These are phyloP conservation scores for Cladosporium oxysporum DNA, from an alignment of 2,329 filamentous ascomycete genomes.

Conservation along the genomic window DNA sequence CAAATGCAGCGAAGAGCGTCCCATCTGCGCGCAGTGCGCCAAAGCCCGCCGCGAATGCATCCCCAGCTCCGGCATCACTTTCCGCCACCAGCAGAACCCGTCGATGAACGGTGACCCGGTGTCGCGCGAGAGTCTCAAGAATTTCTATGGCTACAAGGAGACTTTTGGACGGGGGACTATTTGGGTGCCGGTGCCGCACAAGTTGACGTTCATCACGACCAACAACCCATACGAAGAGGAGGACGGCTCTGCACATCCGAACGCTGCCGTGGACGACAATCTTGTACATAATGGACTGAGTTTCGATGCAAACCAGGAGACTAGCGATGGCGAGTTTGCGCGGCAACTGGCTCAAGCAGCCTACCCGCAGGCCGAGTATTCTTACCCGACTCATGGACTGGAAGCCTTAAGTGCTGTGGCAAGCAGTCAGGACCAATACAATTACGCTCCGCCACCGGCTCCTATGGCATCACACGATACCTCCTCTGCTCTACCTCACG, in stretches of 20 bases:
- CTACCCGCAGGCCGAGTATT: slow-evolving; percentile 22
- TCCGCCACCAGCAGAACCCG: slow-evolving; percentile 69
- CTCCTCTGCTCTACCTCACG: slow-evolving; percentile 23
- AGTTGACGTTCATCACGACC: slow-evolving; percentile 63
- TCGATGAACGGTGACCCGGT: slow-evolving; percentile 61
- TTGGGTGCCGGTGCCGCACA: slow-evolving; percentile 64
- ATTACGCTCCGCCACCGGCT: slow-evolving; percentile 36
- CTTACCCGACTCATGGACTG: slow-evolving; percentile 49
- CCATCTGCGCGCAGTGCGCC: slow-evolving; percentile 61
- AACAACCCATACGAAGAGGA: slow-evolving; percentile 61
- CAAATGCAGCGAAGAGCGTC: slow-evolving; percentile 66
- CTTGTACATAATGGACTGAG: slow-evolving; percentile 22
- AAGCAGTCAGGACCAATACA: slow-evolving; percentile 46
- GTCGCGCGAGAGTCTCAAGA: slow-evolving; percentile 53
- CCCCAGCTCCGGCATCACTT: slow-evolving; percentile 64
- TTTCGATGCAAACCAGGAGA: slow-evolving; percentile 19
- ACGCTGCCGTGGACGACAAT: neutral
- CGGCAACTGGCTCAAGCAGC: slow-evolving; percentile 24
- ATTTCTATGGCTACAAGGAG: slow-evolving; percentile 68
- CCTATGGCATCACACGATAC: slow-evolving; percentile 31
- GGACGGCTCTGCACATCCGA: slow-evolving; percentile 21
- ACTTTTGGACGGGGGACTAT: slow-evolving; percentile 61
- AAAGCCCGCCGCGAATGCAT: slow-evolving; percentile 63
- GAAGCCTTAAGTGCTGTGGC: slow-evolving; percentile 58
- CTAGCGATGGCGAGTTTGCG: slow-evolving; percentile 17